Evolutionary conservation across 2,329 filamentous ascomycete genomes (phyloP), one percentile per base, ranked within the genome.

Genomic region (Cladosporium sp.): DNA sequence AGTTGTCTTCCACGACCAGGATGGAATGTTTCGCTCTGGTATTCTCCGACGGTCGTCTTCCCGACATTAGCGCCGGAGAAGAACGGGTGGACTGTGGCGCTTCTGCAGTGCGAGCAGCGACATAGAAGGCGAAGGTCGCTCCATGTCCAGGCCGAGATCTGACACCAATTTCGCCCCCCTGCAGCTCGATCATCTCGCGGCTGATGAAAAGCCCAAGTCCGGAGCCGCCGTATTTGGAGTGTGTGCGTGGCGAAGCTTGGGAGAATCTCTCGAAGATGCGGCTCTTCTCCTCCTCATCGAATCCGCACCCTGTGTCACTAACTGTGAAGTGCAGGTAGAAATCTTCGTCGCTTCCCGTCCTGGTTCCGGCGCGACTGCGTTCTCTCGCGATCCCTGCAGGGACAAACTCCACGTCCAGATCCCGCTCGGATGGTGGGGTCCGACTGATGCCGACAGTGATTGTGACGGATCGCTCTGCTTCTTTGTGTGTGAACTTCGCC

Each of bases 121-220:
- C 82, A 72, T 89, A 90, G 72, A 91, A 90, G 40, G 84, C 86
- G 75, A 91, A 90, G 0, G 84, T 88, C 71, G 86, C 88, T 33
- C 88, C 88, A 12, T 83, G 74, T 10, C 84, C 87, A 67, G 83
- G 82, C 55, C 80, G 74, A 0, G 87, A 89, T 1, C 81, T 80
- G 8, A 91, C 86, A 0, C 88, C 89, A 44, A 92, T 90, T 46
- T 87, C 84, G 1, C 89, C 89, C 21, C 88, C 87, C 69, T 91
- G 88, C 49, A 91, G 80, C 72, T 91, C 88, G 1, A 87, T 88
- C 16, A 92, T 80, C 46, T 88, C 83, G 23, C 87, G 83, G 52
- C 85, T 88, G 66, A 91, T 91, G 72, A 90, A 91, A 0, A 91
- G 80, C 0, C 89, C 89, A 0, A 92, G 80, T 0, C 89, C 89